Evolutionary conservation across 768 basidiomycete species (phyloP).

Genomic region (Suillus paluster): DNA sequence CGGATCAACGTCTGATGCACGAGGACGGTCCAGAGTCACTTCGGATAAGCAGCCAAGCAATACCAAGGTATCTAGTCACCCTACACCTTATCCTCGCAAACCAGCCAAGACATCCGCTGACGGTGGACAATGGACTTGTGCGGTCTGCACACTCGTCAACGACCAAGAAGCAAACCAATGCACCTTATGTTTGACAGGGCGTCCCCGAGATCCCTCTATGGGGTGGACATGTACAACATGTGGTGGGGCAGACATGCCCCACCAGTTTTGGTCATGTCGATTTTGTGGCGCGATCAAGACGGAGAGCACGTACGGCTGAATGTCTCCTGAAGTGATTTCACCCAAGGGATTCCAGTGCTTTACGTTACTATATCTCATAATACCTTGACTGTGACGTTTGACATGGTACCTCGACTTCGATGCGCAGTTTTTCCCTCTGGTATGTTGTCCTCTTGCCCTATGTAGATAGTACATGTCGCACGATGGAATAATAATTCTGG

Average conservation of each 20-base stretch:
- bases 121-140: slow-evolving; percentile 53
- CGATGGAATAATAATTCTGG: neutral
- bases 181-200: slow-evolving; percentile 55
- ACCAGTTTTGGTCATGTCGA: slow-evolving; percentile 75
- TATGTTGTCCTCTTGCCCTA: neutral
- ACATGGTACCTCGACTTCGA: neutral
- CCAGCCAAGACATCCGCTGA: neutral
- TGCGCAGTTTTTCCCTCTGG: neutral
- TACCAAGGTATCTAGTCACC: neutral
- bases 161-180: slow-evolving; percentile 53
- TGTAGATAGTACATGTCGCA: neutral
- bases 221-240: slow-evolving; percentile 74
- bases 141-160: slow-evolving; percentile 72
- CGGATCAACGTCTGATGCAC: neutral
- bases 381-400: neutral
- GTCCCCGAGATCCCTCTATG: slow-evolving; percentile 39
- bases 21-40: neutral
- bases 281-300: slow-evolving; percentile 73
- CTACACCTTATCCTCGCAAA: slow-evolving; percentile 1
- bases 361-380: neutral
- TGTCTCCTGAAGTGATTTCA: neutral
- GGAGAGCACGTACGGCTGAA: slow-evolving; percentile 19
- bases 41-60: slow-evolving; percentile 9
- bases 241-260: slow-evolving; percentile 62
- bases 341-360: neutral